Percentiles rank a stretch among this genome's conserved stretches.
Conservation (phyloP, 495 filamentous ascomycete species). For the Aspergillus asperescens region DNA sequence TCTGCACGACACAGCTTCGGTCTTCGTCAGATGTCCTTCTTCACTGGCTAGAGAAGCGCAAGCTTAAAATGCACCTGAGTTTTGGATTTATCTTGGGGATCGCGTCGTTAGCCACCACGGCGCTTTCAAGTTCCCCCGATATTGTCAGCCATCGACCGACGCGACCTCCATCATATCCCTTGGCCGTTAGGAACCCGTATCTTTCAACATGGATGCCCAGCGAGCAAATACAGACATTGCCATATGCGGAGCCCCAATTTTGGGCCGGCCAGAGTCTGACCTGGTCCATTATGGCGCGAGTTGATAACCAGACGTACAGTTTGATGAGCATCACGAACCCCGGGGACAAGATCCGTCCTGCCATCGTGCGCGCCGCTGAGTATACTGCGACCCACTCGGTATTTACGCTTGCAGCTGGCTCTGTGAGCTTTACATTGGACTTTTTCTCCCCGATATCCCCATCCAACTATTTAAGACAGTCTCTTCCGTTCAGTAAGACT, state of each 20-base stretch:
- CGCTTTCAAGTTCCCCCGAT: constrained; percentile 15
- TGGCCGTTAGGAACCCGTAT: constrained; percentile 46
- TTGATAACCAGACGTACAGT: constrained; percentile 45
- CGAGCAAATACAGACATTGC: constrained; percentile 25
- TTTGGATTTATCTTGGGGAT: constrained; percentile 21
- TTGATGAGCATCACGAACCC: constrained; percentile 39
- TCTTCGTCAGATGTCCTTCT: constrained; percentile 14
- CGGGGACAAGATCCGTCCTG: constrained; percentile 27
- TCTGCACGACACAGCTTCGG: constrained; percentile 38
- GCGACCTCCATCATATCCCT: constrained; percentile 43
- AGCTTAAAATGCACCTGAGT: constrained; percentile 30
- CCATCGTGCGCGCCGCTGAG: constrained; percentile 34
- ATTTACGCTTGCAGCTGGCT: constrained; percentile 40
- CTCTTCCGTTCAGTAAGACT: constrained; percentile 64
- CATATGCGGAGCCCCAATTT: constrained; percentile 43
- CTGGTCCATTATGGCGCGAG: constrained; percentile 45
- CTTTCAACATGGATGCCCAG: constrained; percentile 27
- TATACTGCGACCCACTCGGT: constrained; percentile 46
- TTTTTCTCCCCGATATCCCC: constrained; percentile 88
- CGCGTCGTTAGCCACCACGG: constrained; percentile 22
- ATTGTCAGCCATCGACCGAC: constrained; percentile 24
- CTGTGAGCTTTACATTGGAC: constrained; percentile 38
- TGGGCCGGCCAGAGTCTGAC: constrained; percentile 45
- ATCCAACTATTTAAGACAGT: constrained; percentile 73
- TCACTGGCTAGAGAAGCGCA: background rate